Conservation (phyloP, 768 basidiomycete genomes). For the Dendrothele bispora region DNA sequence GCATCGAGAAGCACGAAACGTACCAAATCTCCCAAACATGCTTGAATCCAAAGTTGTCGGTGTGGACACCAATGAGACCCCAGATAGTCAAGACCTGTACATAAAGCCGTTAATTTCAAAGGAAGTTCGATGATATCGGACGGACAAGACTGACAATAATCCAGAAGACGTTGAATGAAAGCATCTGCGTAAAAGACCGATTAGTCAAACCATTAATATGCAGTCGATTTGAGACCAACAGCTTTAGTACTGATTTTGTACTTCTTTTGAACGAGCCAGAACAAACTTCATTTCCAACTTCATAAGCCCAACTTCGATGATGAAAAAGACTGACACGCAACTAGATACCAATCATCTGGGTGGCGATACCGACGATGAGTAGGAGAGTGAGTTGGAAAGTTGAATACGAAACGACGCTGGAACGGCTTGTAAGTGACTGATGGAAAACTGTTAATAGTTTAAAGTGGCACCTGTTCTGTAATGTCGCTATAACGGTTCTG, state of each 20-base stretch:
- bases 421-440: background rate
- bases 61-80: constrained; percentile 79
- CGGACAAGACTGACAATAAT: constrained; percentile 47
- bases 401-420: constrained; percentile 68
- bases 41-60: constrained; percentile 76
- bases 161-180: constrained; percentile 71
- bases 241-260: constrained; percentile 65
- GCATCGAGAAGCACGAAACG: constrained; percentile 3
- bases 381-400: constrained; percentile 69
- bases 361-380: constrained; percentile 62
- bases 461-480: constrained; percentile 67
- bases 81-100: constrained; percentile 61
- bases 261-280: constrained; percentile 69
- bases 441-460: background rate
- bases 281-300: constrained; percentile 36
- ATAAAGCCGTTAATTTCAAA: background rate
- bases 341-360: constrained; percentile 72
- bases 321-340: constrained; percentile 27
- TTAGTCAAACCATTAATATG: background rate
- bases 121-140: background rate
- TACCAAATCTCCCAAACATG: constrained; percentile 82
- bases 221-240: constrained; percentile 16
- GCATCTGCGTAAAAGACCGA: constrained; percentile 46
- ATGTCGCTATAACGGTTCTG: constrained; percentile 69
- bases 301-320: background rate